Evolutionary conservation across 179 eudicot species (phyloP).

Genomic region (Actinidia polygama): DNA sequence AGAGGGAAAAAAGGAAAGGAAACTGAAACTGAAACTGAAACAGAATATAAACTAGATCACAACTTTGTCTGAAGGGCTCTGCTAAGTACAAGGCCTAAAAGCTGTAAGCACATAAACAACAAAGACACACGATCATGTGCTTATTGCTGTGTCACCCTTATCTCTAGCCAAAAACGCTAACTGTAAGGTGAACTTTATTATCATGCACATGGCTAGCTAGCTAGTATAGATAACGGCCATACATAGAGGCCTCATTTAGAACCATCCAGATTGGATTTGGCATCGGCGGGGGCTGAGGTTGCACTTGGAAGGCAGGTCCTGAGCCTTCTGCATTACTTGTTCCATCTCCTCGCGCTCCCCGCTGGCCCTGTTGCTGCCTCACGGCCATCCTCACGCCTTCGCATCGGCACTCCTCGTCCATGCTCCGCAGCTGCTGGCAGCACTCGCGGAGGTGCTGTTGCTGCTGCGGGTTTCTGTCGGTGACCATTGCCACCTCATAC

Average conservation of each 20-base stretch:
- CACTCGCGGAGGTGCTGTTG: too few species aligned
- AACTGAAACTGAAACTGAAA: too few species aligned
- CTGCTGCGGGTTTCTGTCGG: too few species aligned
- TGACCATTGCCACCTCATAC: too few species aligned
- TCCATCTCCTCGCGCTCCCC: background rate
- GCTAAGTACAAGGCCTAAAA: too few species aligned
- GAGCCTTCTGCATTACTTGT: background rate
- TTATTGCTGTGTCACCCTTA: background rate
- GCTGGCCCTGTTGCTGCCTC: slow-evolving; percentile 1
- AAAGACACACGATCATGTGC: slow-evolving; percentile 10
- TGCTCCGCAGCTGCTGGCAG: slow-evolving; percentile 14
- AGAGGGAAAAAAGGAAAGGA: too few species aligned
- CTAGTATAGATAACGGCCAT: too few species aligned
- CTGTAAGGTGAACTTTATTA: background rate
- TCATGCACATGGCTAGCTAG: background rate
- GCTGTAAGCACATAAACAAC: too few species aligned
- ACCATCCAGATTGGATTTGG: slow-evolving; percentile 2
- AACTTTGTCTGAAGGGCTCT: too few species aligned
- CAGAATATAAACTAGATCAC: too few species aligned
- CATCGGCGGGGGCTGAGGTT: background rate
- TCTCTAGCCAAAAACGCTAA: background rate
- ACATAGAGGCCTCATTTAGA: slow-evolving; percentile 1
- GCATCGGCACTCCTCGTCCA: slow-evolving; percentile 18
- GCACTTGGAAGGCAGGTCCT: slow-evolving; percentile 16
- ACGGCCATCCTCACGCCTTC: background rate